These are phyloP conservation scores for Thelonectria olida DNA, from an alignment of 2,329 filamentous ascomycete genomes.

Conservation along the genomic window DNA sequence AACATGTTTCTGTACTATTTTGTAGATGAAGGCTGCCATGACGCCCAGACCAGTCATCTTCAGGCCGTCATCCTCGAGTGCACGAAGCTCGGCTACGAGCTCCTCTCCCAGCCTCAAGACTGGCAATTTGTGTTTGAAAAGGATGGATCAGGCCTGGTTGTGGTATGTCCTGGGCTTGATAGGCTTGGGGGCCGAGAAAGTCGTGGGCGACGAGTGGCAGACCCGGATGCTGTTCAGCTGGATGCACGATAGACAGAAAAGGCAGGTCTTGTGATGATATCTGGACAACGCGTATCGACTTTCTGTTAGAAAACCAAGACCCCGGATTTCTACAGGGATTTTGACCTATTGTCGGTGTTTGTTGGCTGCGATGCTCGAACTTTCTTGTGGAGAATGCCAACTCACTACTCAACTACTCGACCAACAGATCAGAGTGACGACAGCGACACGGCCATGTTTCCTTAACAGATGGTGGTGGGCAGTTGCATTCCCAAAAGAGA, in stretches of 20 bases:
- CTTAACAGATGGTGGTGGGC: no score
- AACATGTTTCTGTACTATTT: slow-evolving; percentile 48
- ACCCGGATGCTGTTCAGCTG: slow-evolving; percentile 14
- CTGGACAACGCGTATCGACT: background rate
- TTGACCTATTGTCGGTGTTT: background rate
- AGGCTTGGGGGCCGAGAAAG: slow-evolving; percentile 40
- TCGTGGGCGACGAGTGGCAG: slow-evolving; percentile 35
- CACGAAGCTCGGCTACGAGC: slow-evolving; percentile 51
- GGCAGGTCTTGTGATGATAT: background rate
- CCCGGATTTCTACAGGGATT: background rate
- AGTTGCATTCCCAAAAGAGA: no score
- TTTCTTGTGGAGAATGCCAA: no score
- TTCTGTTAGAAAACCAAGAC: background rate
- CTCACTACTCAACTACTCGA: no score
- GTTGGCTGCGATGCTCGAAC: background rate
- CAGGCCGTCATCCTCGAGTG: slow-evolving; percentile 51
- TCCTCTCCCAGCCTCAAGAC: slow-evolving; percentile 54
- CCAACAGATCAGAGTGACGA: background rate
- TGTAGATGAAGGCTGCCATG: slow-evolving; percentile 36
- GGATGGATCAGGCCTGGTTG: slow-evolving; percentile 23
- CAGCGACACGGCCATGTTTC: no score
- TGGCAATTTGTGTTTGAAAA: slow-evolving; percentile 44
- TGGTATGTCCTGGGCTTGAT: slow-evolving; percentile 42
- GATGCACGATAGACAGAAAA: background rate
- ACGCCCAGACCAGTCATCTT: slow-evolving; percentile 50